Percentiles rank a stretch among this genome's conserved stretches.
phyloP scores from a whole-genome alignment of 805 yeast species.

The Scheffersomyces coipomensis region DNA sequence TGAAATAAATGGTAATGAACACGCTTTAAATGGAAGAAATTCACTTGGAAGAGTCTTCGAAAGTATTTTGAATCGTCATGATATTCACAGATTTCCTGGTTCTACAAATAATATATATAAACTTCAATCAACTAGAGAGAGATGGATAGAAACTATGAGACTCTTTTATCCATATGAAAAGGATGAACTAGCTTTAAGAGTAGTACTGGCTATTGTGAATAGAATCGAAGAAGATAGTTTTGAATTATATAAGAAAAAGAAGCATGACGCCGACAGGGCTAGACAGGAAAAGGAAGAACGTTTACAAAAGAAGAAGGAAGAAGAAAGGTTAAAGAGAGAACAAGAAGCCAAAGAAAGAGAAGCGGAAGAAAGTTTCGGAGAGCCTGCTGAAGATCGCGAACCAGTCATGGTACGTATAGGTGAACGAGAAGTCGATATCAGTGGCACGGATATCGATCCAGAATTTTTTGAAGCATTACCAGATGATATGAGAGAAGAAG shows the following conservation, averaged over 20 bases:
- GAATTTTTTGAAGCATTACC: constrained; percentile 88
- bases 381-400: constrained; percentile 18
- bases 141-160: constrained; percentile 65
- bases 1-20: constrained; percentile 14
- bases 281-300: constrained; percentile 28
- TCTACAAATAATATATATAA: background rate
- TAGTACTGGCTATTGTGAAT: constrained; percentile 41
- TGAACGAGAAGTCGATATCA: constrained; percentile 76
- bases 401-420: constrained; percentile 75
- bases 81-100: background rate
- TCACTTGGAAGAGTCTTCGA: constrained; percentile 25
- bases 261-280: constrained; percentile 23
- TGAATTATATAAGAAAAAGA: constrained; percentile 27
- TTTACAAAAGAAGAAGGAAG: constrained; percentile 27
- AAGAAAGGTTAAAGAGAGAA: constrained; percentile 23
- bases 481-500: constrained; percentile 91
- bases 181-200: constrained; percentile 17
- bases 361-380: too few relatives aligned
- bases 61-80: constrained; percentile 10
- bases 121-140: constrained; percentile 50
- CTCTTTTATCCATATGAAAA: constrained; percentile 47
- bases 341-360: constrained; percentile 23
- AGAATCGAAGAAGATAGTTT: constrained; percentile 50
- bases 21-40: constrained; percentile 5
- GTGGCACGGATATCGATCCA: constrained; percentile 90